Base-by-base conservation (phyloP, 768 basidiomycete genomes). In the Leccinum olivaceopallidum region DNA sequence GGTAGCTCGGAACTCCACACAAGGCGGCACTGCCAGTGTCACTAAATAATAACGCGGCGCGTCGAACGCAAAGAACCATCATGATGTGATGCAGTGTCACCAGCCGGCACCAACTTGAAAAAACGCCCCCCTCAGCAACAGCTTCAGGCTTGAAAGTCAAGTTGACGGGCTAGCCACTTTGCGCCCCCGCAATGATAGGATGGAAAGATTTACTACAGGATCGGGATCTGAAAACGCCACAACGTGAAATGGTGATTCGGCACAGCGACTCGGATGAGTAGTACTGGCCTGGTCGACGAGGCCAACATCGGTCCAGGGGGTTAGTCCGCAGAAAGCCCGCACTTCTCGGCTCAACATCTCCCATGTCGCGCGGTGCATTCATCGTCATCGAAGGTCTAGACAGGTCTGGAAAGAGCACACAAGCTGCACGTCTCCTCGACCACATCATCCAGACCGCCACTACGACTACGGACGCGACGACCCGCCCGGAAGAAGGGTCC, bases 301-400 rank as follows among this genome's bases (percentile, higher is more conserved):
- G 42, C 42, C 8, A n/a, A 4, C 8, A 42, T n/a, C 42, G 42
- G 42, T 42, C 1, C 18, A 42, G 39, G 3, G 16, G 6, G 42
- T 42, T 1, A n/a, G 5, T n/a, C 42, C 42, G 42, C 18, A 42
- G 42, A 42, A 42, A 42, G 42, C 42, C 42, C 42, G n/a, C 42
- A 98, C 96, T 74, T 87, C 95, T 59, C 98, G 81, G 12, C 1
- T 34, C 12, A 0, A 28, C 87, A 20, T 52, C 10, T 12, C 30
- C 7, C 42, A 63, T 61, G 62, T 53, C 62, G 2, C 81, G 89
- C 16, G 92, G 92, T 0, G 82, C 89, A 7, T 95, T 98, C 76
- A 89, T 98, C 70, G 95, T 94, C 39, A 81, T 98, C 55, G 95
- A 98, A 75, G 97, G 96, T 14, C 85, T 98, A n/a, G 96, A 98